These are phyloP conservation scores for Pisolithus sp. DNA, from an alignment of 768 basidiomycete species.

Conservation along the genomic window DNA sequence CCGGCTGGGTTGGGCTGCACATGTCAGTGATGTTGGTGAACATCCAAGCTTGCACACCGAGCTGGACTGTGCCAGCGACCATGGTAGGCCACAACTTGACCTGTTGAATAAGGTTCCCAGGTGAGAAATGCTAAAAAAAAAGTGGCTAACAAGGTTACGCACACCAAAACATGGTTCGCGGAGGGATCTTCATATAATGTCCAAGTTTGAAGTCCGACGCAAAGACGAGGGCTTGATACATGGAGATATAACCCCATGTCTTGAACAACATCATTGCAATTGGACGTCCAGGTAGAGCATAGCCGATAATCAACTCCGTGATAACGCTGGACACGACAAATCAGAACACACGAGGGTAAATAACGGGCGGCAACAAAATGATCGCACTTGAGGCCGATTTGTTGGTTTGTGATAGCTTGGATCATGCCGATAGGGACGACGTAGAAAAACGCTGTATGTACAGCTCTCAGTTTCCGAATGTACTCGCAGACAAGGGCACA, in stretches of 20 bases:
- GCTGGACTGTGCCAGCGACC: conserved; percentile 60
- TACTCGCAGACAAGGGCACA: conserved; percentile 5
- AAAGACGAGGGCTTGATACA: conserved; percentile 61
- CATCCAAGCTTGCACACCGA: conserved; percentile 63
- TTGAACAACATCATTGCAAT: conserved; percentile 79
- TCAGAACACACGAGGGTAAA: background rate
- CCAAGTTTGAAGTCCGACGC: conserved; percentile 76
- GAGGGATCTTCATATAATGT: conserved; percentile 67
- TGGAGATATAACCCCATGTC: conserved; percentile 62
- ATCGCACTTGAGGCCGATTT: conserved; percentile 46
- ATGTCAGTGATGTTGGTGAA: conserved; percentile 35
- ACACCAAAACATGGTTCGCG: conserved; percentile 61
- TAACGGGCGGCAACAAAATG: background rate
- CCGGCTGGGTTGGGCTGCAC: conserved; percentile 21
- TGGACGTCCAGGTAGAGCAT: conserved; percentile 51
- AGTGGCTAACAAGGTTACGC: background rate
- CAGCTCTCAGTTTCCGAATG: background rate
- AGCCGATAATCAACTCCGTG: conserved; percentile 67
- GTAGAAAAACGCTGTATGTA: conserved; percentile 42
- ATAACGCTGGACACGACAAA: conserved; percentile 37
- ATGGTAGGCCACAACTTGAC: conserved; percentile 56
- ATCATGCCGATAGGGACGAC: conserved; percentile 75
- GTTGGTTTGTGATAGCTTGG: conserved; percentile 76
- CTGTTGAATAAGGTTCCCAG: background rate
- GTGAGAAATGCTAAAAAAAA: background rate